Evolutionary conservation across 2,329 filamentous ascomycete genomes (phyloP).

Genomic region (Alternaria incomplexa): DNA sequence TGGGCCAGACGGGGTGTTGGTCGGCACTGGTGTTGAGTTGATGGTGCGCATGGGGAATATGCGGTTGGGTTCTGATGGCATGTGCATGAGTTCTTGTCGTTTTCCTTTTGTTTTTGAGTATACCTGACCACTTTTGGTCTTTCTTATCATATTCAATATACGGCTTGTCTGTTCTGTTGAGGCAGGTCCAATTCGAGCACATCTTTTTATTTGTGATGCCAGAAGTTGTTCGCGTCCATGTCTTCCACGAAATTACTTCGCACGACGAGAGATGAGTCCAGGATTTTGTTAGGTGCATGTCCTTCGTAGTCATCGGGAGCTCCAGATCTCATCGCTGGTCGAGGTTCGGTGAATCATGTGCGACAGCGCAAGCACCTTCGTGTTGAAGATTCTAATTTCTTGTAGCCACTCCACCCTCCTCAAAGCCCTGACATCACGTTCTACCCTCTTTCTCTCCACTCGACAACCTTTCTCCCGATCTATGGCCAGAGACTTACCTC

Average conservation of each 20-base stretch:
- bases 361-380: not conserved
- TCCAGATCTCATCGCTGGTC: not conserved
- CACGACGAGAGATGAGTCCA: not conserved
- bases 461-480: not conserved
- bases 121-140: not conserved
- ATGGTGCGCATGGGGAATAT: not conserved
- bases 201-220: too few species aligned
- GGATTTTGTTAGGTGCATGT: not conserved
- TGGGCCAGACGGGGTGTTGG: not conserved
- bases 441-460: not conserved
- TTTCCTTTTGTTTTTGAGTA: not conserved
- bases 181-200: not conserved
- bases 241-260: not conserved
- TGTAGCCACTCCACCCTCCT: not conserved
- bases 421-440: not conserved
- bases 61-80: not conserved
- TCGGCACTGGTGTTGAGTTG: not conserved
- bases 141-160: not conserved
- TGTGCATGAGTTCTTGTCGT: not conserved
- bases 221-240: not conserved
- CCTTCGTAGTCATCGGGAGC: not conserved
- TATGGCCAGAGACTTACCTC: not conserved
- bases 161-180: not conserved
- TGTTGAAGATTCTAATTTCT: not conserved
- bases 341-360: not conserved